These are phyloP conservation scores for Pittosporum tobira DNA, from an alignment of 129 eudicot species.

Conservation along the genomic window DNA sequence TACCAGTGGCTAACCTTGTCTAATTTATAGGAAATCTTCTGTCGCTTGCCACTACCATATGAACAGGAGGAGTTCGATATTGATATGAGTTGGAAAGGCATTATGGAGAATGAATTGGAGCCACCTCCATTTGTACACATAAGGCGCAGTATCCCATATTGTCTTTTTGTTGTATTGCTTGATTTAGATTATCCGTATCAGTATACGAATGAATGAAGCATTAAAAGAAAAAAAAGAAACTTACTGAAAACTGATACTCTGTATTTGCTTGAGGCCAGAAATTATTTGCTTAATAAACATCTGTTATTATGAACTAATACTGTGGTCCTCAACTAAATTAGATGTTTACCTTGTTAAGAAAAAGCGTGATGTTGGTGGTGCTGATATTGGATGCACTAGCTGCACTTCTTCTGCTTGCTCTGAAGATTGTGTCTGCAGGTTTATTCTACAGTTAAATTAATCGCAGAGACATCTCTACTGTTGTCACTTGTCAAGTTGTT, in stretches of 20 bases:
- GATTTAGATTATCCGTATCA: neutral
- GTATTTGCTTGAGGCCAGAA: no score
- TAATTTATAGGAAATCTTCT: conserved; percentile 54
- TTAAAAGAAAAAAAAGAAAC: no score
- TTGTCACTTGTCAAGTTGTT: neutral
- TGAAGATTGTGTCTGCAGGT: conserved; percentile 90
- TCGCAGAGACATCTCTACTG: neutral
- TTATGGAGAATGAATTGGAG: conserved; percentile 33
- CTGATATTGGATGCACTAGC: conserved; percentile 61
- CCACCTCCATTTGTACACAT: conserved; percentile 68
- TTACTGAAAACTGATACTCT: no score
- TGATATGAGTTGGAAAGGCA: conserved; percentile 44
- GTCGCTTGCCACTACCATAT: conserved; percentile 64
- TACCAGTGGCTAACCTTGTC: neutral
- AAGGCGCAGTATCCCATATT: conserved; percentile 91
- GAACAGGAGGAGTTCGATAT: conserved; percentile 58
- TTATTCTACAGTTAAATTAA: conserved; percentile 14
- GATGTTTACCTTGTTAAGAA: conserved; percentile 79
- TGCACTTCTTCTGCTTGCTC: conserved; percentile 64
- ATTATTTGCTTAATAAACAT: no score
- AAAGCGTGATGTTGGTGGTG: conserved; percentile 45
- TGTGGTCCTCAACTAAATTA: conserved; percentile 34
- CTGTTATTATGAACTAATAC: neutral
- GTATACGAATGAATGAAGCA: neutral
- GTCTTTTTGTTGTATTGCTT: no score